Base-by-base conservation (phyloP, 129 eudicot species). In the Lactuca sativa region DNA sequence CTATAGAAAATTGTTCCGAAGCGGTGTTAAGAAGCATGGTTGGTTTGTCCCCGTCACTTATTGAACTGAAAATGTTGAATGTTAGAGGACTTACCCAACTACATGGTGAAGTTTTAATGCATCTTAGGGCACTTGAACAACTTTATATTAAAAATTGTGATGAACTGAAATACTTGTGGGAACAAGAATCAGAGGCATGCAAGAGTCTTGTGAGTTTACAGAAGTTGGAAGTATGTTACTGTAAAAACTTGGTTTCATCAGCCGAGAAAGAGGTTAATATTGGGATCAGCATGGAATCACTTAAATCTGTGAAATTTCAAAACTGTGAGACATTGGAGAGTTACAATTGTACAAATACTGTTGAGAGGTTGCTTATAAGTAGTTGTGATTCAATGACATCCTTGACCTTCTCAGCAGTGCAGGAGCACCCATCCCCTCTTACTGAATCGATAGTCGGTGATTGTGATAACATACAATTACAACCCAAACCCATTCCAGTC, bases 141-240 rank as follows among this genome's bases (percentile, higher is more conserved):
- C 17, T 65, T 3, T 1, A 1, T 6, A 65, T 65, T 14, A 3
- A 7, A 13, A 0, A 3, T 1, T 65, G 70, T 65, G 34, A 65
- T 25, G 70, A 65, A 43, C 34, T 65, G 10, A 47, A 13, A 13
- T 65, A 65, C 54, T 44, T 65, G 56, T 65, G 70, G 70, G 70
- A 65, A 44, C 49, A 12, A 25, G 38, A 65, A 18, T 43, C 57
- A 1, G 70, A 44, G 13, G 64, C 64, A 32, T 59, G 41, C 17
- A 32, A 59, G 56, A 10, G 12, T 30, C 70, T 21, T 65, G 56
- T 47, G 40, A 65, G 56, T 47, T 21, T 65, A 44, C 33, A 11
- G 41, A 47, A 44, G 15, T 25, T 65, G 56, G 34, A 44, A 47
- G 56, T 44, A 43, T 0, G 15, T 3, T 4, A 11, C 11, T 64